Evolutionary conservation across 1,284 basidiomycete species (phyloP), one percentile per base, ranked within the genome.

Genomic region (Tilletia walkeri): DNA sequence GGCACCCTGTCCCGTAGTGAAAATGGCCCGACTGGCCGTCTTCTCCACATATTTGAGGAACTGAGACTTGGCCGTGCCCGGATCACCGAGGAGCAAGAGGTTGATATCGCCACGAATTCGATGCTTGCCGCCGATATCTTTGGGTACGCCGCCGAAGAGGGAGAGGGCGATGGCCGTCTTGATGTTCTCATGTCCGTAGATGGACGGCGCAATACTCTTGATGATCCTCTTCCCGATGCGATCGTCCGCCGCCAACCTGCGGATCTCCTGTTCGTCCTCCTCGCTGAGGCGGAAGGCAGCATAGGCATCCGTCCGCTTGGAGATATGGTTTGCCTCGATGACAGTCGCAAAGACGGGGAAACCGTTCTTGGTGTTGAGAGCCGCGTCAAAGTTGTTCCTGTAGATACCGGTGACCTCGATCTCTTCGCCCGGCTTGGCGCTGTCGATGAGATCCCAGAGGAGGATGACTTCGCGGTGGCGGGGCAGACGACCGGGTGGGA

Each of bases 41-140:
- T 99, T 99, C 84, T 99, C 95, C 67, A 95, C 92, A 80, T 99
- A 99, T 85, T 99, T 99, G 79, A 99, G 87, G 88, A 99, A 95
- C 84, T 99, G 95, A 0, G 95, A 98, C 85, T 99, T 99, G 76
- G 95, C 95, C 12, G 95, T 99, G 84, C 95, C 95, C 1, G 95
- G 95, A 84, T 99, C 95, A 78, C 95, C 95, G 39, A 99, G 90
- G 6, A 99, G 86, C 20, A 99, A 89, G 2, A 99, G 88, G 80
- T 99, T 99, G 84, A 99, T 99, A 83, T 99, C 95, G 18, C 95
- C 95, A 84, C 95, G 90, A 78, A 99, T 94, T 54, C 92, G 90
- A 85, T 94, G 93, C 85, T 99, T 99, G 82, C 93, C 90, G 78
- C 95, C 95, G 85, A 98, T 92, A 83, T 99, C 93, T 85, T 99